These are phyloP conservation scores for Sugiyamaella marilandica DNA, from an alignment of 805 yeast species.

Conservation along the genomic window DNA sequence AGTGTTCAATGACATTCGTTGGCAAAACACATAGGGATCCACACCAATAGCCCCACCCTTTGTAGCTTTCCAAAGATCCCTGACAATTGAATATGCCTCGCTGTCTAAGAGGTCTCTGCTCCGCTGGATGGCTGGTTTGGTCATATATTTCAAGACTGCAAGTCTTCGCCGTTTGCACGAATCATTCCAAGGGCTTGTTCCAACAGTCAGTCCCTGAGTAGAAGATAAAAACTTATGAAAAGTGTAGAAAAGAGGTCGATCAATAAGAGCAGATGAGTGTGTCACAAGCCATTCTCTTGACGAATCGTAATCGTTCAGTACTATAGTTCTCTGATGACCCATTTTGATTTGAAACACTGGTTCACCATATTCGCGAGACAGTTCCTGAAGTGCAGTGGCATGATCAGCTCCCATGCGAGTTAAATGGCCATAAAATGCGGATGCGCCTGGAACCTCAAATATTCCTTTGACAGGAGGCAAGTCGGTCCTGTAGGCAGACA, in stretches of 20 bases:
- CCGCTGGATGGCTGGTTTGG: constrained; percentile 34
- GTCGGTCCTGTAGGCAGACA: constrained; percentile 17
- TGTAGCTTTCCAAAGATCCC: constrained; percentile 23
- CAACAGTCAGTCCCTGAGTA: constrained; percentile 38
- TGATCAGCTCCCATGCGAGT: constrained; percentile 31
- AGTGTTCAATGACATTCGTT: constrained; percentile 31
- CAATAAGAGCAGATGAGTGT: neutral
- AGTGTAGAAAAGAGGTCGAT: constrained; percentile 57
- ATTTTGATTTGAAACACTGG: constrained; percentile 56
- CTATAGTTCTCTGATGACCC: constrained; percentile 54
- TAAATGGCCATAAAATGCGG: constrained; percentile 31
- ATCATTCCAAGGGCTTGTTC: constrained; percentile 40
- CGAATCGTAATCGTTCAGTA: constrained; percentile 43
- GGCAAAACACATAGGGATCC: constrained; percentile 4
- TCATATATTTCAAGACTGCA: constrained; percentile 38
- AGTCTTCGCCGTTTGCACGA: constrained; percentile 34
- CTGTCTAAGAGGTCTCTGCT: constrained; percentile 33
- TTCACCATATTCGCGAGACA: constrained; percentile 29
- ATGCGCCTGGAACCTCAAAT: constrained; percentile 31
- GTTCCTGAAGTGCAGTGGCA: constrained; percentile 29
- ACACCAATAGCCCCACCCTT: constrained; percentile 6
- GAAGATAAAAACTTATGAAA: constrained; percentile 59
- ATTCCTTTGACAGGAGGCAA: constrained; percentile 29
- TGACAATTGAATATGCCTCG: constrained; percentile 33
- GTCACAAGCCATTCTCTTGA: neutral